Evolutionary conservation across 305 asterid genomes (phyloP).

Genomic region (Fraxinus platypoda): DNA sequence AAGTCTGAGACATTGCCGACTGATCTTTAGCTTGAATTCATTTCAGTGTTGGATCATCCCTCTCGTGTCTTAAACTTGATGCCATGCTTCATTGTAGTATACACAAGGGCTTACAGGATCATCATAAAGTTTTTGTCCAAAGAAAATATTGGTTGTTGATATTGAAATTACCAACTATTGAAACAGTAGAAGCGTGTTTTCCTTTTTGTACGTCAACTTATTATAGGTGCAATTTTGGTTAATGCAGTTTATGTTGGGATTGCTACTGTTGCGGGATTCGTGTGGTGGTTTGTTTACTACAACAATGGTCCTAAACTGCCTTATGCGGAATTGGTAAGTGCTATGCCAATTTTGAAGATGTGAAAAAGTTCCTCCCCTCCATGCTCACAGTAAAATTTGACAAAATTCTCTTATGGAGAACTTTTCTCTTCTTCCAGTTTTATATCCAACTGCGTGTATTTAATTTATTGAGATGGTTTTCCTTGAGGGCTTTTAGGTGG

Average conservation of each 20-base stretch:
- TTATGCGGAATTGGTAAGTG: constrained; percentile 76
- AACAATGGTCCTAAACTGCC: constrained; percentile 86
- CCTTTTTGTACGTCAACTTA: constrained; percentile 3
- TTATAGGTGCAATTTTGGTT: constrained; percentile 27
- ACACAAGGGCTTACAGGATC: not conserved
- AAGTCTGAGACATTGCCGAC: not conserved
- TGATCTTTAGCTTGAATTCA: not conserved
- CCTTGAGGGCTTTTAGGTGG: not conserved
- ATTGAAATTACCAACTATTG: constrained; percentile 16
- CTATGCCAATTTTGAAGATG: constrained; percentile 11
- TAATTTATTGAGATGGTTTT: constrained; percentile 4
- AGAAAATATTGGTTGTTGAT: not conserved
- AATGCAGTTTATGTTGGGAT: constrained; percentile 94
- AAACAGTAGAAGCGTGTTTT: not conserved
- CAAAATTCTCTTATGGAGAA: constrained; percentile 16
- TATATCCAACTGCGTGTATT: not conserved
- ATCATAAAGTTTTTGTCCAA: not conserved
- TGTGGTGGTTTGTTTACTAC: constrained; percentile 94
- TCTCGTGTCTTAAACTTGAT: constrained; percentile 3
- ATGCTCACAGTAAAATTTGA: constrained; percentile 5
- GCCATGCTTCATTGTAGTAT: not conserved
- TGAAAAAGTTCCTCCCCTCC: not conserved
- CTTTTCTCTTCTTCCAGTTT: constrained; percentile 15
- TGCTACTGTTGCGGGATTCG: constrained; percentile 96
- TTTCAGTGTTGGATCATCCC: not conserved